Base-by-base conservation (phyloP, 495 filamentous ascomycete genomes). In the Aspergillus bridgeri region DNA sequence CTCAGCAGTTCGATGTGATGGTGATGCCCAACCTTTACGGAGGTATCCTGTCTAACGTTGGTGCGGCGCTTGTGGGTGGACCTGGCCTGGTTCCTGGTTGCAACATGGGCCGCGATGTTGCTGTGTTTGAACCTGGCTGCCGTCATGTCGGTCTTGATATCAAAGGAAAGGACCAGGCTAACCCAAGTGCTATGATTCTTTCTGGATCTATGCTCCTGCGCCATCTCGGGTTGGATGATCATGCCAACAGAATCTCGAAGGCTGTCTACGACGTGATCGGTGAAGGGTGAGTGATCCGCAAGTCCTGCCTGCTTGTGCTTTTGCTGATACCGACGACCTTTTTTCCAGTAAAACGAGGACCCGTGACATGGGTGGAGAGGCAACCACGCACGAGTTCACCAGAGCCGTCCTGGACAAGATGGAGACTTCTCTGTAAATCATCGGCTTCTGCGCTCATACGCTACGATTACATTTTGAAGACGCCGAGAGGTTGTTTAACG, bases 1-100 rank as follows among this genome's bases (percentile, higher is more conserved):
- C 94, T 58, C 94, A 98, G 80, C 94, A 98, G 77, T 98, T 98
- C 69, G 95, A 98, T 73, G 94, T 98, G 62, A 90, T 98, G 90
- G 94, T 98, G 71, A 98, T 98, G 94, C 94, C 94, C 57, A 98
- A 98, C 79, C 79, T 98, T 69, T 98, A 98, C 80, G 94, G 94
- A 73, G 95, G 95, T 63, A 98, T 98, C 67, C 80, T 98, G 57
- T 98, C 95, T 75, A 98, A 98, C 83, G 93, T 98, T 65, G 95
- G 91, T 66, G 94, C 94, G 67, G 94, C 94, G 57, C 88, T 98
- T n/a, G 94, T 98, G 66, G 94, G 94, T 72, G 94, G 94, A 45
- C 94, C 94, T 23, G 94, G 94, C 77, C 88, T 98, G 54, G 93
- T 98, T 50, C 94, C 94, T 57, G 94, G 94, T 65, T 96, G 91